Evolutionary conservation across 2,329 filamentous ascomycete species (phyloP).

Genomic region (Phaeosphaeria sp.): DNA sequence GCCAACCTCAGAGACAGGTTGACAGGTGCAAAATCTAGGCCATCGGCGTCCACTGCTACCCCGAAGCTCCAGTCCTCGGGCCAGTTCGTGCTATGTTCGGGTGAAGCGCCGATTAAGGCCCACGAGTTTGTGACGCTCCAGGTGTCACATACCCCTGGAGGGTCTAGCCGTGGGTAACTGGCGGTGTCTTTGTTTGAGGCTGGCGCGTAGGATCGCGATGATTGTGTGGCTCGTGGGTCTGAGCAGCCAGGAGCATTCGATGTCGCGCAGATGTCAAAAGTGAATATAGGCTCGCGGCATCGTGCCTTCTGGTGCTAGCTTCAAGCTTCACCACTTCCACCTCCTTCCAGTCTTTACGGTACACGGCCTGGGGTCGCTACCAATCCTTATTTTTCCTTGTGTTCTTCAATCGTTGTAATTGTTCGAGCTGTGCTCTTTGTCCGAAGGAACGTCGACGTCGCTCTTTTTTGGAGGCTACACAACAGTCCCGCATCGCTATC

Average conservation of each 20-base stretch:
- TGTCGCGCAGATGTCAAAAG: conserved; percentile 34
- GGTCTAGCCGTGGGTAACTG: conserved; percentile 42
- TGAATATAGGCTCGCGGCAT: conserved; percentile 43
- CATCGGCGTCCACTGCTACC: conserved; percentile 17
- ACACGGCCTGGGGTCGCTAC: conserved; percentile 32
- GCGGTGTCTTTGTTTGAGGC: conserved; percentile 43
- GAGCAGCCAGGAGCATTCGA: conserved; percentile 24
- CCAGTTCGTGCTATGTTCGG: conserved; percentile 37
- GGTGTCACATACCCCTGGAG: conserved; percentile 35
- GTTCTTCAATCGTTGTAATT: conserved; percentile 22
- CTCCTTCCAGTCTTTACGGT: conserved; percentile 14
- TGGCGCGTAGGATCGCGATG: conserved; percentile 39
- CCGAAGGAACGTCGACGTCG: conserved; percentile 16
- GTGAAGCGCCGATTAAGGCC: conserved; percentile 31
- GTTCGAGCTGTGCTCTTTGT: conserved; percentile 43
- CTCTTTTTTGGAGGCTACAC: conserved; percentile 20
- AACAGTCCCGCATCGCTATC: conserved; percentile 7
- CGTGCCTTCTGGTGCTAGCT: conserved; percentile 23
- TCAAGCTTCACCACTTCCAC: conserved; percentile 31
- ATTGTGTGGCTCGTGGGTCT: conserved; percentile 37
- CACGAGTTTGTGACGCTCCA: conserved; percentile 40
- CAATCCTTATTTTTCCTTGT: conserved; percentile 15
- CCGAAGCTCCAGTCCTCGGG: conserved; percentile 25
- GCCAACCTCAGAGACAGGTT: conserved; percentile 20
- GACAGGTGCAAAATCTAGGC: conserved; percentile 23